phyloP scores from a whole-genome alignment of 2,329 filamentous ascomycete genomes.

The Alternaria novae-zelandiae region DNA sequence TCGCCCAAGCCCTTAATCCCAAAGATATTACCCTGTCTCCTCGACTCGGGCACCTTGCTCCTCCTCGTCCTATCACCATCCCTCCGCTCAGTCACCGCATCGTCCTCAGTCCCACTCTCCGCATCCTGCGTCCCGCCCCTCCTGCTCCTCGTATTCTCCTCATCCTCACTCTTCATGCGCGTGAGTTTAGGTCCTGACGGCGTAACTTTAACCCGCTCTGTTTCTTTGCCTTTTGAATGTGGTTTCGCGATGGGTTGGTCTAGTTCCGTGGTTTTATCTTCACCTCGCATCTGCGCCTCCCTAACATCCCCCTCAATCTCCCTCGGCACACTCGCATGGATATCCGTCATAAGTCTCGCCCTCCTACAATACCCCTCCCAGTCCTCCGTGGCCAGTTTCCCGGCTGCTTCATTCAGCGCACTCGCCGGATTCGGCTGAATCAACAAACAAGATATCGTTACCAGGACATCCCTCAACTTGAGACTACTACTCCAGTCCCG shows the following conservation, averaged over 20 bases:
- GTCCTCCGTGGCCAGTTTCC: conserved; percentile 62
- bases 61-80: conserved; percentile 26
- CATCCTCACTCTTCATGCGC: conserved; percentile 31
- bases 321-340: conserved; percentile 59
- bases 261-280: conserved; percentile 50
- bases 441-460: conserved; percentile 66
- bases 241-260: conserved; percentile 19
- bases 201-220: conserved; percentile 25
- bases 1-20: conserved; percentile 36
- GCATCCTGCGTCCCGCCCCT: conserved; percentile 28
- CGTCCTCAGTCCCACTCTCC: conserved; percentile 43
- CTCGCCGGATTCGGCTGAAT: conserved; percentile 70
- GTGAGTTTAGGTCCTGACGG: conserved; percentile 28
- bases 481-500: conserved; percentile 66
- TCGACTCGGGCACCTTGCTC: background rate
- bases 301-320: conserved; percentile 53
- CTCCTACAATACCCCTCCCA: conserved; percentile 64
- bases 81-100: conserved; percentile 45
- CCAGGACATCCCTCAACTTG: conserved; percentile 65
- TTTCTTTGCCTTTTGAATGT: conserved; percentile 33
- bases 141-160: conserved; percentile 35
- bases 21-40: conserved; percentile 35
- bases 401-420: conserved; percentile 67
- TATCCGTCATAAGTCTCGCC: conserved; percentile 66
- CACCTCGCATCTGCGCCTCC: conserved; percentile 62